phyloP scores from a whole-genome alignment of 352 stramenopile species.

The Pythium folliculosum region DNA sequence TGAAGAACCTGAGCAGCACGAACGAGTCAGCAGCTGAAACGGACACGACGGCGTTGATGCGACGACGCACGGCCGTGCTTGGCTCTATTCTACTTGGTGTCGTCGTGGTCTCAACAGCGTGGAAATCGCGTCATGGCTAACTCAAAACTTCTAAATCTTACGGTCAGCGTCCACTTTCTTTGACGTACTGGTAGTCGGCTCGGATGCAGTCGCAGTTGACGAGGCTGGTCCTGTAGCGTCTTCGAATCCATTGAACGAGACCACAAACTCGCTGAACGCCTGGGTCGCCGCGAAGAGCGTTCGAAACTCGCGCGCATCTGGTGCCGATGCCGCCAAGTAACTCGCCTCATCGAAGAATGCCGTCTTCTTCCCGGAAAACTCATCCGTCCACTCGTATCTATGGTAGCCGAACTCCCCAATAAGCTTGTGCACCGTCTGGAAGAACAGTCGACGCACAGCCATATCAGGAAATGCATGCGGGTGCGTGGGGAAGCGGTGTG shows the following conservation, averaged over 20 bases:
- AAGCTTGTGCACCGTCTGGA: constrained; percentile 59
- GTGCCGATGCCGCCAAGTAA: constrained; percentile 74
- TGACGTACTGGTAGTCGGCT: not conserved
- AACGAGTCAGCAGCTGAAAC: constrained; percentile 1
- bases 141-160: not conserved
- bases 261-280: constrained; percentile 84
- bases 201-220: constrained; percentile 17
- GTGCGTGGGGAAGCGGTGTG: constrained; percentile 35
- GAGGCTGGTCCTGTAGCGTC: constrained; percentile 31
- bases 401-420: constrained; percentile 87
- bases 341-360: constrained; percentile 88
- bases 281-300: constrained; percentile 86
- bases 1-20: constrained; percentile 20
- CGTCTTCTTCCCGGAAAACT: constrained; percentile 77
- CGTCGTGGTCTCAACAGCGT: constrained; percentile 16
- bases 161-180: constrained; percentile 16
- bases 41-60: not conserved
- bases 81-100: constrained; percentile 17
- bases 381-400: constrained; percentile 83
- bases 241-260: constrained; percentile 83
- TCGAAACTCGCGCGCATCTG: constrained; percentile 78
- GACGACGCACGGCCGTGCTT: constrained; percentile 16
- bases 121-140: constrained; percentile 15
- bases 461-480: constrained; percentile 75
- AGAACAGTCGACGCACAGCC: constrained; percentile 69